Conservation (phyloP, 768 basidiomycete genomes). For the Boletellus emodensis region DNA sequence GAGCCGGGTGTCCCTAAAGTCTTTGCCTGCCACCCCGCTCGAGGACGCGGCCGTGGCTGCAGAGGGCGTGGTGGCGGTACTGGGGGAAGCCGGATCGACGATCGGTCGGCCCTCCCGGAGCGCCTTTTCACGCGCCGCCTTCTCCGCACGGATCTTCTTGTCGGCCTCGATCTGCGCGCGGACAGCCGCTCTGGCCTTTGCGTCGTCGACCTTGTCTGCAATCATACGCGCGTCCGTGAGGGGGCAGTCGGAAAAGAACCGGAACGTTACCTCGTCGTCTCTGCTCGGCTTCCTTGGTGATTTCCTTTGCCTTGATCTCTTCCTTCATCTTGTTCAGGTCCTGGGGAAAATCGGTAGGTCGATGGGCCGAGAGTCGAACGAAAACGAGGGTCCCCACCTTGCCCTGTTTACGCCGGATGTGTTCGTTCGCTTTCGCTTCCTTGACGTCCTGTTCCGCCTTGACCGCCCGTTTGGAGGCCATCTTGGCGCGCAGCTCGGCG, state of each 20-base stretch:
- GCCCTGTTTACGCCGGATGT: constrained; percentile 79
- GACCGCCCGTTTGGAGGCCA: constrained; percentile 72
- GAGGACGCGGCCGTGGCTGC: constrained; percentile 33
- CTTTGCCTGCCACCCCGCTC: constrained; percentile 51
- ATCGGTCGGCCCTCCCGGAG: constrained; percentile 71
- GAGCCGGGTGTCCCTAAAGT: constrained; percentile 83
- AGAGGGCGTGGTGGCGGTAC: constrained; percentile 8
- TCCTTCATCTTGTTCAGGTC: constrained; percentile 73
- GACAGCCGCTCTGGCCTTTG: constrained; percentile 78
- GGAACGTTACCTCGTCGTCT: constrained; percentile 61
- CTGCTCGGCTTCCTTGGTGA: constrained; percentile 77
- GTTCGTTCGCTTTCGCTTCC: constrained; percentile 71
- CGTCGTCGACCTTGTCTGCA: constrained; percentile 86
- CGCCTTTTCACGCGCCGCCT: constrained; percentile 87
- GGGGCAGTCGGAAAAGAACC: not conserved
- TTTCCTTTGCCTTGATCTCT: constrained; percentile 72
- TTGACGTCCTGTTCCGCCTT: constrained; percentile 73
- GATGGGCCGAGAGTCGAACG: too few relatives aligned
- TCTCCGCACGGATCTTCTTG: constrained; percentile 84
- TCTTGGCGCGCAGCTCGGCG: constrained; percentile 70
- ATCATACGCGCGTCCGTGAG: not conserved
- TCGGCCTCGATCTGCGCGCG: constrained; percentile 95
- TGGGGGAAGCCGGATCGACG: constrained; percentile 22
- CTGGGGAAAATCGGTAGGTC: constrained; percentile 32
- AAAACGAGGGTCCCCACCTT: too few relatives aligned